Percentiles rank a stretch among this genome's conserved stretches.
Conservation (phyloP, 257 asterid genomes). For the Cinchona pubescens region DNA sequence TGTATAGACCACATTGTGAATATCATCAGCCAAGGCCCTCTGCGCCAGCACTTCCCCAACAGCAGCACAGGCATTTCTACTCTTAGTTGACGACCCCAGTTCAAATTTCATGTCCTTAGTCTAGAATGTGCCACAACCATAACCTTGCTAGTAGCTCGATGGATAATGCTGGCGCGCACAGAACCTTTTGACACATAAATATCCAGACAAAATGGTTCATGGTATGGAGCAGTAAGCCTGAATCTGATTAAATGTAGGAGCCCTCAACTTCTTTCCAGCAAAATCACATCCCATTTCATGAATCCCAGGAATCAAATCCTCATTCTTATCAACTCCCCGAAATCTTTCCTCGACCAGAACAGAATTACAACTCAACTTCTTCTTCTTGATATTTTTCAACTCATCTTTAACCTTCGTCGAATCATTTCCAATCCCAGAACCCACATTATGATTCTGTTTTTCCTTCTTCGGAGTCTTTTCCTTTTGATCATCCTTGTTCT, state of each 20-base stretch:
- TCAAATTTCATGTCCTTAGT: constrained; percentile 84
- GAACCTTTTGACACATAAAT: constrained; percentile 65
- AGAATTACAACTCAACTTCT: constrained; percentile 3
- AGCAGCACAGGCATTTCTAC: constrained; percentile 53
- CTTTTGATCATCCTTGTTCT: constrained; percentile 31
- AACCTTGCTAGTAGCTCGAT: constrained; percentile 84
- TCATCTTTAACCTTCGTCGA: constrained; percentile 25
- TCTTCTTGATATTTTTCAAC: constrained; percentile 29
- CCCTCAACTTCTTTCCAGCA: constrained; percentile 41
- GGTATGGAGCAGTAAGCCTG: constrained; percentile 76
- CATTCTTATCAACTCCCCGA: constrained; percentile 13
- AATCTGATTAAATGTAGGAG: constrained; percentile 75
- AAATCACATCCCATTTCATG: constrained; percentile 29
- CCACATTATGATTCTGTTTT: neutral
- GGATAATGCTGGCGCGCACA: constrained; percentile 73
- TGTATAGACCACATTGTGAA: constrained; percentile 65
- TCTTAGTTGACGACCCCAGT: constrained; percentile 69
- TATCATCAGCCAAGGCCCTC: constrained; percentile 81
- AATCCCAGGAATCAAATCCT: constrained; percentile 17
- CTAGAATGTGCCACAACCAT: constrained; percentile 78
- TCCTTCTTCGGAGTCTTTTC: constrained; percentile 35
- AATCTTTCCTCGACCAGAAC: neutral
- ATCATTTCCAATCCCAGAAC: constrained; percentile 23
- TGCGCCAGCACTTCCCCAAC: constrained; percentile 67
- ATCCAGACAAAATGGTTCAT: constrained; percentile 84